Conservation (phyloP, 1,139 yeast genomes). For the Saccharomyces pastorianus region DNA sequence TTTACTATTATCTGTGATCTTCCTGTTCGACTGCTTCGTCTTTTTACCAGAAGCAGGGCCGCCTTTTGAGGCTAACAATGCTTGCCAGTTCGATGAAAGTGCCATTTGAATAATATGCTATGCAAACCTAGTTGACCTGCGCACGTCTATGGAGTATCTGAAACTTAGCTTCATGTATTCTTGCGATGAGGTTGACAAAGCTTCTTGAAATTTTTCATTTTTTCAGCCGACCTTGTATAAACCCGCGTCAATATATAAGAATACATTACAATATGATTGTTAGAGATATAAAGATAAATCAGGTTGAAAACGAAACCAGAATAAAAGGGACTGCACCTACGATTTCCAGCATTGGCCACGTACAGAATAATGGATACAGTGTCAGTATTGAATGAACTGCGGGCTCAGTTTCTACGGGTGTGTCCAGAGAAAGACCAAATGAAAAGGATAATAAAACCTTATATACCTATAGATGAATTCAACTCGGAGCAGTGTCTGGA, state of each 20-base stretch:
- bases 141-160: background rate
- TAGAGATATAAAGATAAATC: too few relatives aligned
- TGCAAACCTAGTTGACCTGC: background rate
- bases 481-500: conserved; percentile 5
- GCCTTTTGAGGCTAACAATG: conserved; percentile 11
- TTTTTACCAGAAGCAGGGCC: background rate
- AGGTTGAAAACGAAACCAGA: too few relatives aligned
- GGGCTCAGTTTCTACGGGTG: conserved; percentile 27
- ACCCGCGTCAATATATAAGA: background rate
- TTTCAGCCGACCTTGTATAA: conserved; percentile 1
- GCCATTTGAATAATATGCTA: conserved; percentile 16
- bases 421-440: conserved; percentile 29
- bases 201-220: conserved; percentile 1
- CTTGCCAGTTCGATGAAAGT: conserved; percentile 31
- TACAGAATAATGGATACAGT: conserved; percentile 23
- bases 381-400: conserved; percentile 23
- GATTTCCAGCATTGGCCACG: too few relatives aligned
- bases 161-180: background rate
- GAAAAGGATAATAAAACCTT: conserved; percentile 28
- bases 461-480: conserved; percentile 6
- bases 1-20: conserved; percentile 4
- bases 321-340: background rate
- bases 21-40: conserved; percentile 3
- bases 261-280: background rate
- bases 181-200: background rate